Percentiles rank a stretch among this genome's conserved stretches.
phyloP scores from a whole-genome alignment of 805 yeast species.

The Kuraishia piskuri region DNA sequence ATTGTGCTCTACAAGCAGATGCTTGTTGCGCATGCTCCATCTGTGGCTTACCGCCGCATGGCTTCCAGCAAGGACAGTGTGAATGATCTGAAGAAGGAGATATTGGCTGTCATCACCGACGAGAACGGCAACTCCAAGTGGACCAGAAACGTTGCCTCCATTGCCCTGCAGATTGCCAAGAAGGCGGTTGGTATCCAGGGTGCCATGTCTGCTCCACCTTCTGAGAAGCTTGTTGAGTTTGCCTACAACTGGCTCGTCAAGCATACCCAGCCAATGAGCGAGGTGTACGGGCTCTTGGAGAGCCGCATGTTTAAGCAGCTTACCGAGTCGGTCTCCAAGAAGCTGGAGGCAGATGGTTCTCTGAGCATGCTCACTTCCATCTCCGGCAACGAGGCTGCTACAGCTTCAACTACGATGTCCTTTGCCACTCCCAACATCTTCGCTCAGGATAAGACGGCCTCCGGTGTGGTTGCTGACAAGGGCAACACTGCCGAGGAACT shows the following conservation, averaged over 20 bases:
- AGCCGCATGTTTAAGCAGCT: conserved; percentile 48
- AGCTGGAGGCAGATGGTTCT: conserved; percentile 18
- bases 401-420: not conserved
- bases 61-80: conserved; percentile 28
- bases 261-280: conserved; percentile 79
- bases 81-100: conserved; percentile 53
- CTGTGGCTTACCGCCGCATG: conserved; percentile 24
- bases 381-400: conserved; percentile 6
- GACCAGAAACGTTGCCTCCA: conserved; percentile 72
- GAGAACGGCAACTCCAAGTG: conserved; percentile 84
- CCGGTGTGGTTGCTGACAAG: conserved; percentile 10
- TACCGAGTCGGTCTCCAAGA: conserved; percentile 17
- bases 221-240: conserved; percentile 41
- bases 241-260: conserved; percentile 73
- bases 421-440: conserved; percentile 4
- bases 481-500: conserved; percentile 38
- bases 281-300: conserved; percentile 71
- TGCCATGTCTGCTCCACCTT: conserved; percentile 21
- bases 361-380: conserved; percentile 14
- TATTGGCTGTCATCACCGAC: conserved; percentile 73
- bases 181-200: conserved; percentile 10
- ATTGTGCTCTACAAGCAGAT: conserved; percentile 65
- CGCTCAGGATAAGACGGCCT: not conserved
- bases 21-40: conserved; percentile 25
- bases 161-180: conserved; percentile 60